Evolutionary conservation across 768 basidiomycete genomes (phyloP).

Genomic region (Xanthoconium stramineum): DNA sequence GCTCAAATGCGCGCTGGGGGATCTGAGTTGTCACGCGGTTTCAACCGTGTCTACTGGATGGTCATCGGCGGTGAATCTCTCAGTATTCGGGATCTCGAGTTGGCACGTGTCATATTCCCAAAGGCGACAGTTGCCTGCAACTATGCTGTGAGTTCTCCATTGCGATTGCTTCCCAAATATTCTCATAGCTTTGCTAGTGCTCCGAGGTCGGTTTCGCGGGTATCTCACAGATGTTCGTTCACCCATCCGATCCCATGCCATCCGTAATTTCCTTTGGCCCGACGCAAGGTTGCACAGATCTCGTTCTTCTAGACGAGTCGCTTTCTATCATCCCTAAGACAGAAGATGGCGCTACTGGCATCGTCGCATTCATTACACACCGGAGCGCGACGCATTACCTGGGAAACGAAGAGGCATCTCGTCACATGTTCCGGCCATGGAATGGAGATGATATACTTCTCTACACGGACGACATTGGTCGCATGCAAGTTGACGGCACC

Average conservation of each 20-base stretch:
- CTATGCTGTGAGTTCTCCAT: constrained; percentile 23
- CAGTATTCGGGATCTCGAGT: constrained; percentile 23
- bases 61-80: constrained; percentile 32
- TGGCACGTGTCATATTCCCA: constrained; percentile 25
- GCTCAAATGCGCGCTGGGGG: constrained; percentile 20
- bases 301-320: constrained; percentile 26
- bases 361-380: constrained; percentile 25
- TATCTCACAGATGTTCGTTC: constrained; percentile 30
- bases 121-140: constrained; percentile 29
- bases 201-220: constrained; percentile 32
- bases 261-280: constrained; percentile 26
- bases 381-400: constrained; percentile 29
- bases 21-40: constrained; percentile 18
- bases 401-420: constrained; percentile 25
- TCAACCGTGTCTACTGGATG: constrained; percentile 32
- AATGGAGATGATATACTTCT: constrained; percentile 21
- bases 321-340: constrained; percentile 21
- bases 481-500: constrained; percentile 27
- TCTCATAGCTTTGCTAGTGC: constrained; percentile 16
- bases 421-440: constrained; percentile 30
- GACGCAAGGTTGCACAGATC: constrained; percentile 28
- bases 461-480: constrained; percentile 30
- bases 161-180: too few species aligned
- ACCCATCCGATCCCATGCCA: constrained; percentile 23
- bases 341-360: constrained; percentile 24